phyloP scores from a whole-genome alignment of 140 eudicot genomes.

The Anethum foeniculum region DNA sequence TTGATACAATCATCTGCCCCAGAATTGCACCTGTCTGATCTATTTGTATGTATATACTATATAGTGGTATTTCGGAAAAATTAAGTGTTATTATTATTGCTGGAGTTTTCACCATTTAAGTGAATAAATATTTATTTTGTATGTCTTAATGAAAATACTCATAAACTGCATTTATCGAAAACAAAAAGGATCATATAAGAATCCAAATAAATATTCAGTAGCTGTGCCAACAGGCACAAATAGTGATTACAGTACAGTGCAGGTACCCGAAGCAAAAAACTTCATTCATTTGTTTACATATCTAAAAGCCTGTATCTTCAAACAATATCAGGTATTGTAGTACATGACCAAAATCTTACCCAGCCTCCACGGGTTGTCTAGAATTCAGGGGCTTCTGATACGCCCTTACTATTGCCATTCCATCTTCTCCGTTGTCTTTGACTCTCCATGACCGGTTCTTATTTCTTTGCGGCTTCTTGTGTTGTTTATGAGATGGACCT shows the following conservation, averaged over 20 bases:
- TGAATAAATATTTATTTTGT: neutral
- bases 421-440: conserved; percentile 60
- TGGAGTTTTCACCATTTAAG: neutral
- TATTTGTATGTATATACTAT: neutral
- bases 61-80: neutral
- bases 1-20: neutral
- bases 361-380: conserved; percentile 32
- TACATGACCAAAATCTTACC: neutral
- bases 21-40: neutral
- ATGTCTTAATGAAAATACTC: neutral
- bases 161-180: neutral
- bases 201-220: conserved; percentile 1
- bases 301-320: neutral
- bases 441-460: conserved; percentile 85
- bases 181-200: neutral
- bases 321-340: neutral
- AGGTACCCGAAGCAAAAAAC: neutral
- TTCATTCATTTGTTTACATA: neutral
- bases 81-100: neutral
- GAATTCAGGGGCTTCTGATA: conserved; percentile 52
- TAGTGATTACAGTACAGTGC: neutral
- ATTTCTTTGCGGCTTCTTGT: conserved; percentile 81
- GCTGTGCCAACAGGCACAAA: neutral
- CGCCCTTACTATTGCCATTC: conserved; percentile 63
- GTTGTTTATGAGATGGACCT: conserved; percentile 59